Conservation (phyloP, 2,329 filamentous ascomycete genomes). For the Aspergillus viridinutans region DNA sequence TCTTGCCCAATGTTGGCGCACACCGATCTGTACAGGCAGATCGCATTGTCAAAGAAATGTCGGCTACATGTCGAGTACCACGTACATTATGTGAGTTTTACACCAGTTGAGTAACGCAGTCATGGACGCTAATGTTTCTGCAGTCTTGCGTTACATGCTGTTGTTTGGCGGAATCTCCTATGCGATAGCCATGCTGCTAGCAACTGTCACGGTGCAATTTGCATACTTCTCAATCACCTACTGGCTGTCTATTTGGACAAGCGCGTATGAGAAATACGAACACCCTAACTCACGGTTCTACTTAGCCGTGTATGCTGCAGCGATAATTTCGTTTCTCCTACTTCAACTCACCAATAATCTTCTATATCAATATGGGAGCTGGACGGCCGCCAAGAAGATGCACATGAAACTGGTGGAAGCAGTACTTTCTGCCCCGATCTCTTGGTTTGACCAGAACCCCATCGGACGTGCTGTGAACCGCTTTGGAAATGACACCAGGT, state of each 20-base stretch:
- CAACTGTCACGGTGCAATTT: constrained; percentile 20
- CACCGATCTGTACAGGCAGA: constrained; percentile 5
- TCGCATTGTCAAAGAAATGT: constrained; percentile 18
- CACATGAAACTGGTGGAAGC: constrained; percentile 52
- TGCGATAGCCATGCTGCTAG: constrained; percentile 15
- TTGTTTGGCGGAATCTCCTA: constrained; percentile 23
- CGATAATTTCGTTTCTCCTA: constrained; percentile 36
- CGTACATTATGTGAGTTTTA: constrained; percentile 20
- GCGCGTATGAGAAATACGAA: constrained; percentile 16
- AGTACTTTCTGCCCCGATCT: constrained; percentile 52
- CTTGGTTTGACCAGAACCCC: constrained; percentile 55
- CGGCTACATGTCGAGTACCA: constrained; percentile 20
- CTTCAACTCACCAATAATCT: constrained; percentile 22
- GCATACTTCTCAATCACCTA: constrained; percentile 26
- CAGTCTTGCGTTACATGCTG: constrained; percentile 22
- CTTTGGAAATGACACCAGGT: constrained; percentile 56
- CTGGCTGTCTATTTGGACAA: constrained; percentile 29
- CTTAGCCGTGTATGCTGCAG: constrained; percentile 49
- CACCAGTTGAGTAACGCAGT: too few species aligned
- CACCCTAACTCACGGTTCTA: constrained; percentile 40
- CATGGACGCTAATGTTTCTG: background rate
- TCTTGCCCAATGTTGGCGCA: constrained; percentile 1
- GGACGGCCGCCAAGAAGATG: constrained; percentile 52
- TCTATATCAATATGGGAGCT: constrained; percentile 53
- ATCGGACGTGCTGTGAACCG: constrained; percentile 45